Conservation (phyloP, 2,329 filamentous ascomycete species). For the Colletotrichum chrysophilum region DNA sequence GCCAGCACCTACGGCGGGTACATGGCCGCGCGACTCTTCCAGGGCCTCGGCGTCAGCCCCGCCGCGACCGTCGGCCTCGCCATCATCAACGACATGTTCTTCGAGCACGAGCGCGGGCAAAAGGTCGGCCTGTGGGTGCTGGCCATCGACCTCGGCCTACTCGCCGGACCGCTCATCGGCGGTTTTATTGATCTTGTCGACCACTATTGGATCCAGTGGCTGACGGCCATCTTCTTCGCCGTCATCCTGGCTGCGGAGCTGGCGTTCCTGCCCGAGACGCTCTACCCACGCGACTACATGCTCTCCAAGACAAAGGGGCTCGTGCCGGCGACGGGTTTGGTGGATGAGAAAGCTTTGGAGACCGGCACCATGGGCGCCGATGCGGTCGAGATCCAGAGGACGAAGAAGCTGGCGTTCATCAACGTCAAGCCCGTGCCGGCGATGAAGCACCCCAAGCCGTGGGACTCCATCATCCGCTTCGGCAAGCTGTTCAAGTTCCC, state of each 20-base stretch:
- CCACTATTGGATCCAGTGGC: constrained; percentile 58
- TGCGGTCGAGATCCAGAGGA: constrained; percentile 34
- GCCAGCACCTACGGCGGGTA: constrained; percentile 49
- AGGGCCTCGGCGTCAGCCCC: constrained; percentile 60
- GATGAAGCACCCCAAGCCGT: constrained; percentile 54
- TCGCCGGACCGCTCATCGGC: constrained; percentile 50
- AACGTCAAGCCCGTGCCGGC: constrained; percentile 53
- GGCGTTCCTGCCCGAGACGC: constrained; percentile 58
- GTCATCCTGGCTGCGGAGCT: constrained; percentile 52
- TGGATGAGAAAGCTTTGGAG: constrained; percentile 18
- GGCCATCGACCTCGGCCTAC: constrained; percentile 56
- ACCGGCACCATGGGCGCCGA: constrained; percentile 5
- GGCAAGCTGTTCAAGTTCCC: constrained; percentile 50
- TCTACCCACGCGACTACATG: constrained; percentile 59
- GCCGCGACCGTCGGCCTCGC: constrained; percentile 60
- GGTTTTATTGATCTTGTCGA: constrained; percentile 54
- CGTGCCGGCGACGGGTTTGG: background rate
- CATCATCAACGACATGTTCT: constrained; percentile 60
- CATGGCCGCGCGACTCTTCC: constrained; percentile 64
- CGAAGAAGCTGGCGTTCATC: constrained; percentile 47
- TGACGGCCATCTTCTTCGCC: constrained; percentile 58
- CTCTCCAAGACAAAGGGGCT: constrained; percentile 28
- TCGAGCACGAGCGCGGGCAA: constrained; percentile 59
- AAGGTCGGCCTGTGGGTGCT: constrained; percentile 63
- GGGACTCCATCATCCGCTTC: constrained; percentile 50